phyloP scores from a whole-genome alignment of 1,139 yeast species.

The Taphrina betulina region DNA sequence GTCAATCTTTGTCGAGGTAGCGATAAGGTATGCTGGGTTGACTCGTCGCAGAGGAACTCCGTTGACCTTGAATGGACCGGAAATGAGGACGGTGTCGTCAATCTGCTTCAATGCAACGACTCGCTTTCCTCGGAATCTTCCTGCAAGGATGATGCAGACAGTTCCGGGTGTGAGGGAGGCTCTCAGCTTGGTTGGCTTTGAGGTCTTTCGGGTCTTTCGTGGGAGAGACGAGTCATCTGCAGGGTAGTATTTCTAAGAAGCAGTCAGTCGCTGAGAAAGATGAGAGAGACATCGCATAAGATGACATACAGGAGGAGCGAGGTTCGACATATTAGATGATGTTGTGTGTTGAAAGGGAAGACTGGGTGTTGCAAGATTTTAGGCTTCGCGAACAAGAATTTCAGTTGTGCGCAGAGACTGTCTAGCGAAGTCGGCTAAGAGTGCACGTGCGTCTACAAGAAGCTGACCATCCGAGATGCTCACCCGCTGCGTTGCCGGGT shows the following conservation, averaged over 20 bases:
- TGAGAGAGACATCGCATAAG: too few relatives aligned
- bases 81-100: constrained; percentile 96
- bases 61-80: constrained; percentile 99
- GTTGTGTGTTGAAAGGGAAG: not conserved
- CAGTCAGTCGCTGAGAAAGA: not conserved
- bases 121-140: constrained; percentile 99
- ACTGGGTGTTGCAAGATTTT: constrained; percentile 1
- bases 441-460: too few relatives aligned
- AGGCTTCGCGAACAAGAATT: not conserved
- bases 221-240: constrained; percentile 90
- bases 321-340: constrained; percentile 9
- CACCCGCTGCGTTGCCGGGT: too few relatives aligned
- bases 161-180: constrained; percentile 98
- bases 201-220: constrained; percentile 68
- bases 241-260: constrained; percentile 74
- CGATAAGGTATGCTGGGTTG: constrained; percentile 97
- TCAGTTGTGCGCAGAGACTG: too few relatives aligned
- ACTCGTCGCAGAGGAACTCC: constrained; percentile 99
- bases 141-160: constrained; percentile 96
- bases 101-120: constrained; percentile 96
- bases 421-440: too few relatives aligned
- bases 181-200: constrained; percentile 94
- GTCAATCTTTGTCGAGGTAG: constrained; percentile 90
- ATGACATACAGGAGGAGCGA: constrained; percentile 17
- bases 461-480: too few relatives aligned